Evolutionary conservation across 768 basidiomycete genomes (phyloP), one percentile per base, ranked within the genome.

Genomic region (Podaxis sp.): DNA sequence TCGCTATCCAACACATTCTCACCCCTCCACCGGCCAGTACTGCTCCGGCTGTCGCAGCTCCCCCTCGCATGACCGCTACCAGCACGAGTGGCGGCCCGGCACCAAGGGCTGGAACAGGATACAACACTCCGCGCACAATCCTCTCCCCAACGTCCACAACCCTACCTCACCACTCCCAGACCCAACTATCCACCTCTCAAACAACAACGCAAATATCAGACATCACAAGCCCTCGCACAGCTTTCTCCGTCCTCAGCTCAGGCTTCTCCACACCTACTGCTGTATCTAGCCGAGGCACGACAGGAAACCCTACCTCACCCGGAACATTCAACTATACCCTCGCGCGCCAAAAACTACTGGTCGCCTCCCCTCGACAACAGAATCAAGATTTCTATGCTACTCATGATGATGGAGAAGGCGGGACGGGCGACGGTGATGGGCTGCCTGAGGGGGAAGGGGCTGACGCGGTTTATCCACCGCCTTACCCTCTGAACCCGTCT

Each of bases 1-100:
- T 93, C 28, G 88, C 81, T 17, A 79, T 92, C 6, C 92, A 94
- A 67, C 89, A 90, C 67, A 73, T 90, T 13, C 80, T 82, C 33
- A 9, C 33, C 49, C 79, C 81, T 19, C 76, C 78, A 15, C 48
- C 46, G 3, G 40, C 55, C 9, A 24, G 5, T 3, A 78, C 72
- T 9, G 64, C 68, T 13, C 61, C 72, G 6, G 65, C 68, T 4
- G 64, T 72, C 49, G 59, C 72, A 4, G 30, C 61, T 8, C 59
- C 64, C 4, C 59, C 74, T 22, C 60, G 68, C 36, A 64, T 64
- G 17, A 12, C 24, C 2, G 28, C 38, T 22, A 30, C 40, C 46
- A 40, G 11, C 33, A 30, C 26, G 33, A 51, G 38, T 24, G 48
- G 22, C 26, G 59, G 49, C 2, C 49, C n/a, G 38, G 28, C 26